Base-by-base conservation (phyloP, 805 yeast species). In the Millerago galiae region DNA sequence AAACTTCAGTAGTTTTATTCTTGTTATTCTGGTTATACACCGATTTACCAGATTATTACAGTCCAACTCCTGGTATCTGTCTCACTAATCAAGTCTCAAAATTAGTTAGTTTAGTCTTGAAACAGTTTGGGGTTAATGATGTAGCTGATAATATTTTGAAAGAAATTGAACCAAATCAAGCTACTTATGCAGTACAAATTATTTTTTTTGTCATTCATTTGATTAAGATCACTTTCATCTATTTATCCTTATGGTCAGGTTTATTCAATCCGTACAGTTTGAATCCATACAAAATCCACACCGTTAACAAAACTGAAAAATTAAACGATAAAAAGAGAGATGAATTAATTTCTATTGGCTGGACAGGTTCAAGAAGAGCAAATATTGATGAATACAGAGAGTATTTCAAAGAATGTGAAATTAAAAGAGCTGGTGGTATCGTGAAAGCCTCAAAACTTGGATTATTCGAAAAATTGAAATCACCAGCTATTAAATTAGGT, bases 11-110 rank as follows among this genome's bases (percentile, higher is more conserved):
- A 4, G 40, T 67, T 14, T 21, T 40, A 2, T 12, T 62, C 3
- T 64, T 86, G 53, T 40, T 74, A 9, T 63, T 66, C 14, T 93
- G 99, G 98, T 73, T 93, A 45, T 93, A 90, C 62, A 81, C 95
- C 2, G 98, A 93, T 66, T 72, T 93, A 60, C 99, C 99, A 2
- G 96, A 88, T 57, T 74, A 70, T 53, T 68, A 88, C 41, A 77
- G 90, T 29, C 97, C 97, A 37, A 91, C 98, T 4, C 98, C 98
- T 0, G 96, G 96, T 18, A 73, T 80, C 44, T 83, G 90, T 50
- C 65, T 88, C 43, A 83, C 95, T 10, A 82, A 79, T 54, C 76
- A 78, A 51, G 43, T 79, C 24, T 64, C 74, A 6, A 63, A 56
- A 41, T 15, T 47, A 2, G 42, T 56, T 5, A 55, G 62, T 12